Evolutionary conservation across 2,329 filamentous ascomycete species (phyloP).

Genomic region (Teratosphaeria nubilosa): DNA sequence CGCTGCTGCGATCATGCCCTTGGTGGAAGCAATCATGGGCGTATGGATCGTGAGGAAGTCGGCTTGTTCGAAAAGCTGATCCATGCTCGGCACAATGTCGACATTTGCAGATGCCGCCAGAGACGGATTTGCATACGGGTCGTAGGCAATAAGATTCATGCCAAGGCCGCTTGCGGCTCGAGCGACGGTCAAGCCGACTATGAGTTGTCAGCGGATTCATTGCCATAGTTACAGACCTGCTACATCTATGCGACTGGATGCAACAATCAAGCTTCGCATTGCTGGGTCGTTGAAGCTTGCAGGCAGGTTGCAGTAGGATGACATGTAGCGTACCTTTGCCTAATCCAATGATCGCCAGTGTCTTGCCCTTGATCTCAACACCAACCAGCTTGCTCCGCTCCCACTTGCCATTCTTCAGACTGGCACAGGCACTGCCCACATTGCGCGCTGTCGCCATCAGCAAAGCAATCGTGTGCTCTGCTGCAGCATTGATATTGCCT

Average conservation of each 20-base stretch:
- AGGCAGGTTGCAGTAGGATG: background rate
- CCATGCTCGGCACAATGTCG: constrained; percentile 20
- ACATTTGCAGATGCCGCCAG: constrained; percentile 60
- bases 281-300: background rate
- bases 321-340: constrained; percentile 51
- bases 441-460: constrained; percentile 66
- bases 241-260: background rate
- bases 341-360: constrained; percentile 63
- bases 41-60: constrained; percentile 78
- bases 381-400: constrained; percentile 65
- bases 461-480: constrained; percentile 38
- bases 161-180: constrained; percentile 67
- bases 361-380: constrained; percentile 68
- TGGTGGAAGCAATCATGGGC: constrained; percentile 65
- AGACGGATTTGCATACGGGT: constrained; percentile 68
- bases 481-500: constrained; percentile 69
- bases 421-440: constrained; percentile 58
- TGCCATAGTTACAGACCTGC: background rate
- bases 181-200: constrained; percentile 67
- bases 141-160: constrained; percentile 65
- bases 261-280: background rate
- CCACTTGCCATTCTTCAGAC: constrained; percentile 63
- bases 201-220: constrained; percentile 4
- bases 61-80: constrained; percentile 50
- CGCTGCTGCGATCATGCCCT: constrained; percentile 58